Conservation (phyloP, 371 early-diverging fungal genomes). For the Sporodiniella umbellata region DNA sequence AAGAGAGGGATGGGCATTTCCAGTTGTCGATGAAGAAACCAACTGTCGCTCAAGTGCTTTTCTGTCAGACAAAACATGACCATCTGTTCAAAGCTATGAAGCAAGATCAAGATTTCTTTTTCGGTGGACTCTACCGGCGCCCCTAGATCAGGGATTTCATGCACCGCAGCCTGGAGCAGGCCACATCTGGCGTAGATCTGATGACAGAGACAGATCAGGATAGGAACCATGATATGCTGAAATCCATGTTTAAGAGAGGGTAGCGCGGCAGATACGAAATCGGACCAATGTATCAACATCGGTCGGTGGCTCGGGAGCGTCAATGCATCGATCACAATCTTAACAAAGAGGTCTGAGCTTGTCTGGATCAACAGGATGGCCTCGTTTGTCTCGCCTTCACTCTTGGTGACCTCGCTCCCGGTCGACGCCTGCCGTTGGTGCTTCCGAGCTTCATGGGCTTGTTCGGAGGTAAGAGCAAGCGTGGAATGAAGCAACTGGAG, state of each 20-base stretch:
- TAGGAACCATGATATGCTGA: conserved; percentile 55
- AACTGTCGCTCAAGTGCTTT: conserved; percentile 31
- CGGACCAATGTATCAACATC: conserved; percentile 75
- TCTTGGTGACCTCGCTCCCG: conserved; percentile 1
- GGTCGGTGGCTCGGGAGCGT: conserved; percentile 56
- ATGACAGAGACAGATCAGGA: conserved; percentile 62
- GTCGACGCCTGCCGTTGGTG: conserved; percentile 6
- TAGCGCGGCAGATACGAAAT: conserved; percentile 64
- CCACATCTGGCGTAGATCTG: conserved; percentile 54
- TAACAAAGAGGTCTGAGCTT: conserved; percentile 55
- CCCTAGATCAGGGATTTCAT: conserved; percentile 17
- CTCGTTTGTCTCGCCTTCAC: conserved; percentile 10
- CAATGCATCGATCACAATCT: conserved; percentile 63
- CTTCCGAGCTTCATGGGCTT: conserved; percentile 8
- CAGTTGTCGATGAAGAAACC: conserved; percentile 15
- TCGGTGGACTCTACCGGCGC: conserved; percentile 29
- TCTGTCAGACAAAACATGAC: conserved; percentile 62
- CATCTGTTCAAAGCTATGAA: conserved; percentile 64
- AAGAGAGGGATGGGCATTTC: conserved; percentile 18
- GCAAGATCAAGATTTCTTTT: conserved; percentile 54
- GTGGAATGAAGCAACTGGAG: conserved; percentile 65
- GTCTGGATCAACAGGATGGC: conserved; percentile 25
- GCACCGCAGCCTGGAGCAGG: conserved; percentile 27
- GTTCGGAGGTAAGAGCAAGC: conserved; percentile 45
- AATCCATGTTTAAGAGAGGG: conserved; percentile 64